Percentiles rank a stretch among this genome's conserved stretches.
Conservation (phyloP, 441 rosid species). For the Gossypium lobatum region DNA sequence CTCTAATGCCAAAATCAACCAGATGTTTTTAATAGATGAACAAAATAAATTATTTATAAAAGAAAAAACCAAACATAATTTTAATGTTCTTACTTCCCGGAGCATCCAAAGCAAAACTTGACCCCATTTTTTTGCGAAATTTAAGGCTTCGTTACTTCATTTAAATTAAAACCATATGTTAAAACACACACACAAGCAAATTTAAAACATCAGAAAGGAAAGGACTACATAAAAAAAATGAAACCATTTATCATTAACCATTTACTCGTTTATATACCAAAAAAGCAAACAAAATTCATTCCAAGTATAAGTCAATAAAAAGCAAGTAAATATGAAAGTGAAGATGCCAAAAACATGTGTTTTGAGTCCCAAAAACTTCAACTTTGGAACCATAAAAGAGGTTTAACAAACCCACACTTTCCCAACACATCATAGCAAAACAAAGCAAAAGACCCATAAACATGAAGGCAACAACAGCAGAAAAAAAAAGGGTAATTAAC, state of each 20-base stretch:
- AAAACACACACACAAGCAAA: not conserved
- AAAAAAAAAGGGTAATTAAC: not conserved
- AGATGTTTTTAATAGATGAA: too few relatives aligned
- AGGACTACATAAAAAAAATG: too few relatives aligned
- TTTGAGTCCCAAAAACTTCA: not conserved
- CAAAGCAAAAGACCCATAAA: not conserved
- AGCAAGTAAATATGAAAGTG: not conserved
- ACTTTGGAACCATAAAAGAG: not conserved
- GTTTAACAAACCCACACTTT: not conserved
- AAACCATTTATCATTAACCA: too few relatives aligned
- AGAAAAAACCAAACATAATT: not conserved
- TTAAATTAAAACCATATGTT: not conserved
- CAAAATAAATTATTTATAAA: not conserved
- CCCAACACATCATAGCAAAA: not conserved
- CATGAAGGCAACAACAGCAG: not conserved
- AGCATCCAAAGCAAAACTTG: too few relatives aligned
- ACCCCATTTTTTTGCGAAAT: not conserved
- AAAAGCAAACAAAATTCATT: not conserved
- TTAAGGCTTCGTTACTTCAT: not conserved
- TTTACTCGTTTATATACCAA: too few relatives aligned
- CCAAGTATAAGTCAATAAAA: not conserved
- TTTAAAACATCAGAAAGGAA: not conserved
- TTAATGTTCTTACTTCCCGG: too few relatives aligned
- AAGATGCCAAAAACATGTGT: not conserved
- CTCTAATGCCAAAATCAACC: not conserved